Evolutionary conservation across 1,139 yeast species (phyloP), one percentile per base, ranked within the genome.

Genomic region (Kodamaea sp.): DNA sequence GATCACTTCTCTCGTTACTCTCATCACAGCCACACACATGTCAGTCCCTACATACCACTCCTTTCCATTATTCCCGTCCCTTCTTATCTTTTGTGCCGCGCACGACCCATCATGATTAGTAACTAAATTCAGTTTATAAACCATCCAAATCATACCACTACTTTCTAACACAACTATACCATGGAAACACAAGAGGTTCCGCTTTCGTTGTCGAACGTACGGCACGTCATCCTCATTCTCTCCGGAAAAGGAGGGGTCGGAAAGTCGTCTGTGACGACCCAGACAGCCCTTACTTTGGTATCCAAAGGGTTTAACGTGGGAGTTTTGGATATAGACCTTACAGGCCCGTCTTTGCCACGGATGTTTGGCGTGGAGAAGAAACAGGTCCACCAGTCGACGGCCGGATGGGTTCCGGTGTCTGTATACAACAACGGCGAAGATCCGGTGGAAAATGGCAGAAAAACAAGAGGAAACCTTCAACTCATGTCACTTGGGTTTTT

Each of bases 281-380:
- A 94, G 56, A 71, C 90, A 1, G 97, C 97, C 0, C 66, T 92
- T 15, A 72, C 92, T 0, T 66, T 94, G 23, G 88, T 80, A 5
- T 64, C 73, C 21, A 66, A 76, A 53, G 95, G 95, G 1, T 78
- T 61, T 50, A 81, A 76, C 50, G 96, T 92, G 10, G 99, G 98
- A 2, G 95, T 92, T 0, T 63, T 94, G 24, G 99, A 92, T 55
- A 89, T 92, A 15, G 99, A 92, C 63, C 66, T 94, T 32, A 94
- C 98, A 0, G 99, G 99, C 0, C 99, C 99, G 0, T 89, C 97
- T 1, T 66, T 90, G 31, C 98, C 99, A 2, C 70, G 98, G 33
- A 89, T 94, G 95, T 88, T 94, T 63, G 97, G 97, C 0, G 75
- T 89, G 5, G 98, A 94, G 53, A 64, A 66, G 12, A 71, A 72